A percentile compares a stretch with the other conserved stretches of the same genome.
Conservation (phyloP, 495 filamentous ascomycete genomes). For the Podospora comata region DNA sequence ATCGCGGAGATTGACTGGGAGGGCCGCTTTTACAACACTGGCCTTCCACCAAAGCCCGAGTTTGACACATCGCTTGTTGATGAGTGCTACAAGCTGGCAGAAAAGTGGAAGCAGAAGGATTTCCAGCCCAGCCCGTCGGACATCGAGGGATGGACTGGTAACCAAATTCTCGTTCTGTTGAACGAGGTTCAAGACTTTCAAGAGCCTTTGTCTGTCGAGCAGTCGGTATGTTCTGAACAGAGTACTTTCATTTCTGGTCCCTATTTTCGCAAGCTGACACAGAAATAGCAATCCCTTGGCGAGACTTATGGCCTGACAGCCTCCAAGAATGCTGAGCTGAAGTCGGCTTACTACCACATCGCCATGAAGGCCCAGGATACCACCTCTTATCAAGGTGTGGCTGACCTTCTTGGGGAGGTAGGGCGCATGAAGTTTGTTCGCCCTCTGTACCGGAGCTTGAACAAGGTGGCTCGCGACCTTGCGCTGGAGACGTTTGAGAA, state of each 20-base stretch:
- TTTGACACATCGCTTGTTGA: conserved; percentile 89
- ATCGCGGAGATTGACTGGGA: conserved; percentile 81
- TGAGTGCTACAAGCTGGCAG: conserved; percentile 74
- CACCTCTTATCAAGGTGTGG: conserved; percentile 62
- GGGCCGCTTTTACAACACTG: conserved; percentile 76
- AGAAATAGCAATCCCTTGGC: conserved; percentile 57
- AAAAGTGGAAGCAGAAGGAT: conserved; percentile 65
- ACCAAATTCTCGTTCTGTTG: conserved; percentile 87
- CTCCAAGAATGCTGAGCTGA: conserved; percentile 80
- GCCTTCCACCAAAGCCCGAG: conserved; percentile 81
- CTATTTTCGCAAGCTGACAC: conserved; percentile 15
- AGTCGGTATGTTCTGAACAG: conserved; percentile 39
- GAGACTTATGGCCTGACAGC: conserved; percentile 63
- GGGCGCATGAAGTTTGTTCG: conserved; percentile 97
- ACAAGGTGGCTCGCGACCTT: conserved; percentile 65
- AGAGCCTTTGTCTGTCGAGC: conserved; percentile 56
- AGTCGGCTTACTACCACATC: conserved; percentile 70
- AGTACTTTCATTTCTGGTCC: neutral
- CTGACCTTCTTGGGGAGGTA: conserved; percentile 71
- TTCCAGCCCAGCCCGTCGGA: conserved; percentile 69
- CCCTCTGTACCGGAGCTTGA: conserved; percentile 72
- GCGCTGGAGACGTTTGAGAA: conserved; percentile 81
- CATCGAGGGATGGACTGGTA: conserved; percentile 68
- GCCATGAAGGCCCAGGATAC: conserved; percentile 70
- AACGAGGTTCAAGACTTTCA: conserved; percentile 67